Base-by-base conservation (phyloP, 352 stramenopile species). In the Globisporangium lucens region DNA sequence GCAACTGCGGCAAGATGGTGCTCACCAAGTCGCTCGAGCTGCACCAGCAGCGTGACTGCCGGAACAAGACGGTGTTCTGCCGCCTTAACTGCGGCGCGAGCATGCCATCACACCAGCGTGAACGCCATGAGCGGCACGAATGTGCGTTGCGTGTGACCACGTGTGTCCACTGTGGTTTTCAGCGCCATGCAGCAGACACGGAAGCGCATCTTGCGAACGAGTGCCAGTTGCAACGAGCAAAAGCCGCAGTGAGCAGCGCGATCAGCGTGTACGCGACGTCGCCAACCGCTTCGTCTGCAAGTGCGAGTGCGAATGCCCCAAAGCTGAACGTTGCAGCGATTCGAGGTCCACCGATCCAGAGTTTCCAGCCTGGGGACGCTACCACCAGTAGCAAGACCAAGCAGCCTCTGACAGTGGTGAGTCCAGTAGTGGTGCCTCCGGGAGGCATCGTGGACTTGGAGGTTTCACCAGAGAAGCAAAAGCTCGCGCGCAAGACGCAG, bases 1-100 rank as follows among this genome's bases (percentile, higher is more conserved):
- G 83, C 58, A 56, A 71, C 0, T 91, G 83, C 41, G 80, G 78
- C 20, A 87, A 87, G 64, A 89, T 91, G 79, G 79, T 91, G 43
- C 64, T 88, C 13, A 87, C 78, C 3, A 66, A 75, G 38, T 89
- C 80, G 13, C 57, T 89, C 10, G 79, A 78, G 61, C 63, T 85
- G 41, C 79, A 89, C 64, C 77, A 87, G 53, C 66, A 85, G 57
- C 76, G 75, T 27, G 80, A 89, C 33, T 89, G 80, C 51, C 63
- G 63, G 30, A 77, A 76, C 61, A 79, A 77, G 62, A 64, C 77
- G 0, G 77, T 87, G 9, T 30, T 56, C 6, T 90, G 80, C 36
- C 73, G 80, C 12, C 52, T 89, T 24, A 43, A 67, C 6, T 90
- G 82, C 53, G 69, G 67, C 13, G 63, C 52, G 2, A 72, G 38